Base-by-base conservation (phyloP, 2,329 filamentous ascomycete species). In the Pezicula neosporulosa region DNA sequence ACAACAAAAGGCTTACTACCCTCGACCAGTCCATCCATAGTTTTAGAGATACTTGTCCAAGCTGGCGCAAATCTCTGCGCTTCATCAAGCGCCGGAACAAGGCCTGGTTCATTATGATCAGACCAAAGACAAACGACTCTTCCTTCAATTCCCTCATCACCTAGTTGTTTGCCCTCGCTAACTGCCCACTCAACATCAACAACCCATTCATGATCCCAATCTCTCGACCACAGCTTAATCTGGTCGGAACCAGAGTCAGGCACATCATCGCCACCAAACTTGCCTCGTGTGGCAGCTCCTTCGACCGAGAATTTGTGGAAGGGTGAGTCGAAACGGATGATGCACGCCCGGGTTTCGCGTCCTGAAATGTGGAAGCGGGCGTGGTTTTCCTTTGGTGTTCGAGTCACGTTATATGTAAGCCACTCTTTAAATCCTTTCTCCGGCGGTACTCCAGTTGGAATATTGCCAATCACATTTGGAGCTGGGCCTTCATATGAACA, bases 61-160 rank as follows among this genome's bases (percentile, higher is more conserved):
- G 76, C 73, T 1, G 94, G 94, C 59, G 85, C 78, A 70, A 85
- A 97, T 66, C 85, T 80, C 59, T 80, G 74, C 45, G 89, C 76
- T 70, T 97, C 92, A 60, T 94, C 87, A 47, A 93, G 80, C 1
- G 92, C 92, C 0, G 93, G 92, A 44, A 97, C 91, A 1, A 77
- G 77, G 3, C 82, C 86, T 2, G 71, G 69, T 35, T 74, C 72
- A 63, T 97, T 97, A 42, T 82, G 85, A 71, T 99, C 94, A 62
- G 87, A 90, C 91, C 92, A 97, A 30, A 89, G 74, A 69, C 94
- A 97, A 15, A 86, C 77, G 1, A 92, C 83, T 33, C 73, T 78
- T 1, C 91, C 89, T 56, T 76, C 77, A 33, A 90, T 62, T 16
- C 69, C 68, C 53, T 68, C 60, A 13, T 68, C 68, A 48, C 65